Evolutionary conservation across 805 yeast genomes (phyloP).

Genomic region (Candida stauntonica): DNA sequence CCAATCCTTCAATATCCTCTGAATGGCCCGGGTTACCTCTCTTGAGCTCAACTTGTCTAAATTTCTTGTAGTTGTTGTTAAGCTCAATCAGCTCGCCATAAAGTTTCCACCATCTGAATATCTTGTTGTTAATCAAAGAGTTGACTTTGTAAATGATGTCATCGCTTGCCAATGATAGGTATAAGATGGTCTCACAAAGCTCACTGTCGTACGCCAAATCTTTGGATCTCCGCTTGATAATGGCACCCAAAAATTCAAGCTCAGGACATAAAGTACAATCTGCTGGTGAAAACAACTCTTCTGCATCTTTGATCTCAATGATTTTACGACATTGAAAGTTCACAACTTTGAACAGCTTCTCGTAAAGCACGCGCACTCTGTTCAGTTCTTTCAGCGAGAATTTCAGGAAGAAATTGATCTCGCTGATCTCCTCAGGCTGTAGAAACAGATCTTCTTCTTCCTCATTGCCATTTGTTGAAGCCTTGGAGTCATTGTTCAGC

Average conservation of each 20-base stretch:
- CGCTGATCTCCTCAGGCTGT: slow-evolving; percentile 37
- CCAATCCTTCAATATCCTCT: slow-evolving; percentile 20
- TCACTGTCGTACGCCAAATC: slow-evolving; percentile 23
- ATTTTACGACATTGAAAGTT: slow-evolving; percentile 26
- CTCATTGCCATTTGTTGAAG: slow-evolving; percentile 1
- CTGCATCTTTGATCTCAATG: slow-evolving; percentile 19
- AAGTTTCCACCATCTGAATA: slow-evolving; percentile 42
- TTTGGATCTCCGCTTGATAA: slow-evolving; percentile 12
- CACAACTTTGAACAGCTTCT: slow-evolving; percentile 35
- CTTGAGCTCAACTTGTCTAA: slow-evolving; percentile 21
- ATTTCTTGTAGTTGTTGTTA: slow-evolving; percentile 30
- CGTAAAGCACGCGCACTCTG: slow-evolving; percentile 27
- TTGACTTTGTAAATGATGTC: slow-evolving; percentile 30
- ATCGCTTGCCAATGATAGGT: slow-evolving; percentile 21
- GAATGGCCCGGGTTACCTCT: slow-evolving; percentile 3
- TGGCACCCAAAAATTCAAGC: slow-evolving; percentile 15
- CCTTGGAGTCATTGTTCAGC: slow-evolving; percentile 11
- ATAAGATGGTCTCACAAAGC: slow-evolving; percentile 17
- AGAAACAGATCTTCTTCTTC: slow-evolving; percentile 17
- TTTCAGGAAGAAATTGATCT: slow-evolving; percentile 44
- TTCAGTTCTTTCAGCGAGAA: slow-evolving; percentile 42
- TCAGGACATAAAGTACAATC: slow-evolving; percentile 11
- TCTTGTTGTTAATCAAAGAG: slow-evolving; percentile 30
- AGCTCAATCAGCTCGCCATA: slow-evolving; percentile 38
- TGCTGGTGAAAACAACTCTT: slow-evolving; percentile 8